Evolutionary conservation across 2,329 filamentous ascomycete genomes (phyloP), one percentile per base, ranked within the genome.

Genomic region (Hypoxylon sp.): DNA sequence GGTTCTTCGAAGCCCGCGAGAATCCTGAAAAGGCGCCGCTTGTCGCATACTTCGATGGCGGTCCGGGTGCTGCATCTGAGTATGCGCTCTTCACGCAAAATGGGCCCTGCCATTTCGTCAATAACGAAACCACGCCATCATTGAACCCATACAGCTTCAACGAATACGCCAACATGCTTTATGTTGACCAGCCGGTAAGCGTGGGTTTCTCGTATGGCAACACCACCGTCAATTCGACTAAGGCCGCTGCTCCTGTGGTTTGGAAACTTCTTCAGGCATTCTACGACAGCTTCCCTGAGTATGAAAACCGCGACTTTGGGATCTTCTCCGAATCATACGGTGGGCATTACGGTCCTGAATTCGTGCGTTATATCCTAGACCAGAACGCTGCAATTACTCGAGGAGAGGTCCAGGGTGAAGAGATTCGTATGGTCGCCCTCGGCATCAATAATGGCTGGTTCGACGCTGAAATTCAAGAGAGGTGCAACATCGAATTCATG

Each of bases 281-380:
- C 82, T 88, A 89, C 60, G 82, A 86, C 3, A 85, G 88, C 31
- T 92, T 92, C 64, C 89, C 88, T 0, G 82, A 84, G 31, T 91
- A 92, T 74, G 83, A 86, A 75, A 85, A 85, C 2, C 84, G 85
- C 47, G 85, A 90, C 65, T 85, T 88, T 64, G 83, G 84, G 3
- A 80, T 89, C 59, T 87, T 84, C 42, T 83, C 85, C 4, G 82
- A 85, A 68, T 85, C 83, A 0, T 89, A 89, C 66, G 87, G 87
- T 26, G 87, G 87, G n/a, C 84, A 86, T 63, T 89, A 87, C 71
- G 86, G 86, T 0, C 88, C 88, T 0, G 84, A 83, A 24, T 88
- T 88, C 67, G 83, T 84, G 14, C 78, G 81, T 9, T 87, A 87
- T 72, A 86, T 90, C 72, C 78, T 88, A 64, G 76, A 83, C n/a